Base-by-base conservation (phyloP, 2,329 filamentous ascomycete species). In the Sclerotinia trifoliorum region DNA sequence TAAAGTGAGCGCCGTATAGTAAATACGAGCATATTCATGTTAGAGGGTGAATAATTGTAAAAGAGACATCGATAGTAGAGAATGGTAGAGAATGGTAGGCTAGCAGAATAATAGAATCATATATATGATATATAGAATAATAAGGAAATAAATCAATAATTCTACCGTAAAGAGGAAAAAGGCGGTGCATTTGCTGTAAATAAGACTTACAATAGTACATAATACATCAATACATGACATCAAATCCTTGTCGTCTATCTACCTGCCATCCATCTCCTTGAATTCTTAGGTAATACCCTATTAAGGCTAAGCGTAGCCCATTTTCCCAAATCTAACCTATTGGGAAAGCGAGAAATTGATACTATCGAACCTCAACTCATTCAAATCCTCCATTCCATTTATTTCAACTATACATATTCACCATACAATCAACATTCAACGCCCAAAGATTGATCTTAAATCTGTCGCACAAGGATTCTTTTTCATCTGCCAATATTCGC, bases 321-420 rank as follows among this genome's bases (percentile, higher is more conserved):
- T 62, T 51, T 49, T 62, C 29, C 32, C 5, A 42, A 55, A n/a
- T 55, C 48, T 55, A 64, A 55, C 49, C 49, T 65, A 62, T 63
- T 63, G 44, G 46, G 32, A 63, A 56, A 65, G 48, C 62, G 51
- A 65, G 62, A 65, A 65, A 65, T 65, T 65, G 35, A 42, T 65
- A 54, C 35, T 64, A 55, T 29, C 39, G 32, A 65, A 65, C 63
- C 42, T 65, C 63, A 58, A 65, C 48, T 21, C 26, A 46, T 58
- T 58, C 24, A 29, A 61, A 42, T n/a, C 46, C 42, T 49, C 66
- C 66, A 68, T 64, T 65, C 58, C 66, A 67, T n/a, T 29, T 62
- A 55, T 42, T 48, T 46, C 46, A 62, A 42, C 24, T 35, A 49
- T 46, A 62, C 56, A 62, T 62, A 62, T 48, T 56, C 52, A 35